A percentile compares a stretch with the other conserved stretches of the same genome.
Evolutionary conservation across 2,329 filamentous ascomycete genomes (phyloP).

Genomic region (Penicillium sp.): DNA sequence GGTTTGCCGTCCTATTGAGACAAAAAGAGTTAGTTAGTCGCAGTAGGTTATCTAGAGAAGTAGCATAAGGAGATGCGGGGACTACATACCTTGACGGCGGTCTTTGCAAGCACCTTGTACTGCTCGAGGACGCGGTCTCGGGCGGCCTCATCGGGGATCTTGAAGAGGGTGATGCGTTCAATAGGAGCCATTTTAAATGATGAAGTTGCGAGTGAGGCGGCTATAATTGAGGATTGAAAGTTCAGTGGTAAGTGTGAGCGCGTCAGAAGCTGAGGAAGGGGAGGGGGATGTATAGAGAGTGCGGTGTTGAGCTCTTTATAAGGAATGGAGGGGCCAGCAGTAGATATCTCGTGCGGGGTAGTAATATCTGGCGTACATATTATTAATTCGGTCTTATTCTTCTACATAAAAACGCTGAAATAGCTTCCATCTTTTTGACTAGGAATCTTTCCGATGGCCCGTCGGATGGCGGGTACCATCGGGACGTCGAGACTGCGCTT

Average conservation of each 20-base stretch:
- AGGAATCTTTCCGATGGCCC: neutral
- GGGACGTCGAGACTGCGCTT: neutral
- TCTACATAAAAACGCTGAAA: neutral
- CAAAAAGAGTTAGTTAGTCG: neutral
- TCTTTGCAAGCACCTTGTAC: conserved; percentile 50
- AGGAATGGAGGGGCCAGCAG: neutral
- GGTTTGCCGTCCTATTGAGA: conserved; percentile 67
- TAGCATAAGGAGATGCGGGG: too few relatives aligned
- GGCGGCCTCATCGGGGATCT: conserved; percentile 54
- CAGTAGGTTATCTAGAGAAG: neutral
- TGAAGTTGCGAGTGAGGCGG: conserved; percentile 5
- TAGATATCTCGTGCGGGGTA: conserved; percentile 13
- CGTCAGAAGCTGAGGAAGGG: neutral
- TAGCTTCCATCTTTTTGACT: neutral
- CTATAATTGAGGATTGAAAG: neutral
- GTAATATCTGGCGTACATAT: conserved; percentile 1
- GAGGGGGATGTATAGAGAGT: neutral
- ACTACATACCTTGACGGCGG: conserved; percentile 49
- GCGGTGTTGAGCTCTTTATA: conserved; percentile 5
- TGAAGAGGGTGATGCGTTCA: conserved; percentile 60
- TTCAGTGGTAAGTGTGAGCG: neutral
- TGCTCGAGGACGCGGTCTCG: conserved; percentile 50
- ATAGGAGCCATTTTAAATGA: conserved; percentile 44
- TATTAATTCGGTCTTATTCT: neutral
- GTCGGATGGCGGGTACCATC: conserved; percentile 13